A percentile compares a stretch with the other conserved stretches of the same genome.
Conservation (phyloP, 2,329 filamentous ascomycete genomes). For the Cladorrhinum sp. region DNA sequence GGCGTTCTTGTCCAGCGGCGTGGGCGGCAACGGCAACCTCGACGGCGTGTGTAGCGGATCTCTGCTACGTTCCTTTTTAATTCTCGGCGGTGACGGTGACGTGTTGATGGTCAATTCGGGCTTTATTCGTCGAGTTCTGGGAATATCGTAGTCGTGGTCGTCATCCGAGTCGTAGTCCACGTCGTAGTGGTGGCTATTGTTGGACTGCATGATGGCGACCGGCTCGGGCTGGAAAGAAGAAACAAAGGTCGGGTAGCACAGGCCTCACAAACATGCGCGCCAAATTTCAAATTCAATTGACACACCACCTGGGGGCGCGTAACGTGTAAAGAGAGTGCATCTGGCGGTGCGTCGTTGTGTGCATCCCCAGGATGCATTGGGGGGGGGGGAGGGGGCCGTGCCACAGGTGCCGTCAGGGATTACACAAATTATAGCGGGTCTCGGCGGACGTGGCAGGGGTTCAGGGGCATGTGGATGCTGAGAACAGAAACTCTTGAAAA, state of each 20-base stretch:
- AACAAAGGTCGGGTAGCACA: slow-evolving; percentile 17
- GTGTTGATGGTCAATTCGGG: slow-evolving; percentile 29
- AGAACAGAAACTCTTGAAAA: too few species aligned
- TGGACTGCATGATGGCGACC: slow-evolving; percentile 6
- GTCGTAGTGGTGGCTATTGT: not conserved
- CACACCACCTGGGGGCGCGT: not conserved
- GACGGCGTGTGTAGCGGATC: too few species aligned
- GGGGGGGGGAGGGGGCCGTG: not conserved
- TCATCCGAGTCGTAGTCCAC: not conserved
- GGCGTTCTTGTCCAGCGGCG: slow-evolving; percentile 31
- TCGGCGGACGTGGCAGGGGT: slow-evolving; percentile 6
- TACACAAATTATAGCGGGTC: not conserved
- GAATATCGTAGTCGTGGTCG: not conserved
- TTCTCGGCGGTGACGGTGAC: slow-evolving; percentile 14
- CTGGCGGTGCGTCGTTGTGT: slow-evolving; percentile 3
- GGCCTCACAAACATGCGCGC: too few species aligned
- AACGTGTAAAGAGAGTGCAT: slow-evolving; percentile 22
- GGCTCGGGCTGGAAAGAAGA: slow-evolving; percentile 10
- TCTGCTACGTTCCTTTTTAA: not conserved
- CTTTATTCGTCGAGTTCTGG: slow-evolving; percentile 23
- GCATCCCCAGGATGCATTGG: slow-evolving; percentile 8
- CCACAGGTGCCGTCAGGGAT: slow-evolving; percentile 1
- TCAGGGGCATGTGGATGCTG: not conserved
- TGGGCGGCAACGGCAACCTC: slow-evolving; percentile 29
- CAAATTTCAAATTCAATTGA: not conserved